Conservation (phyloP, 495 filamentous ascomycete genomes). For the Oidiodendron maius region DNA sequence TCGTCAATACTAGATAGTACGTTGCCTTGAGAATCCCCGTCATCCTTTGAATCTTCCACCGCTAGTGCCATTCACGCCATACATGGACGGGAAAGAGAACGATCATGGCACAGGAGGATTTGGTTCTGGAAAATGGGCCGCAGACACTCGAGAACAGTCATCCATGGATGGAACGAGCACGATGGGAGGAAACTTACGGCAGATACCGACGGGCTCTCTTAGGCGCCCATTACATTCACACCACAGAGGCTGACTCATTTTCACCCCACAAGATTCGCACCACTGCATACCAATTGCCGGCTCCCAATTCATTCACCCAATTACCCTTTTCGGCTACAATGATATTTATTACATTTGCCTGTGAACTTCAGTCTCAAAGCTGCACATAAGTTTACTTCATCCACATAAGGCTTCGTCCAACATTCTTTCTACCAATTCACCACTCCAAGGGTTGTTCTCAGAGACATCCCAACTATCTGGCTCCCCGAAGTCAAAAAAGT, state of each 20-base stretch:
- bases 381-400: too few relatives aligned
- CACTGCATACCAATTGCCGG: too few relatives aligned
- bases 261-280: too few relatives aligned
- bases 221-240: too few relatives aligned
- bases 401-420: neutral
- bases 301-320: too few relatives aligned
- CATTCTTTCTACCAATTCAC: neutral
- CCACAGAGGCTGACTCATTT: too few relatives aligned
- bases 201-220: neutral
- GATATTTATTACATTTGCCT: too few relatives aligned
- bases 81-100: neutral
- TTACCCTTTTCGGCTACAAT: too few relatives aligned
- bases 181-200: neutral
- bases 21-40: neutral
- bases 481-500: neutral
- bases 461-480: neutral
- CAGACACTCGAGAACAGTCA: neutral
- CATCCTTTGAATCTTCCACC: neutral
- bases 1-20: neutral
- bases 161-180: neutral
- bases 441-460: neutral
- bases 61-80: neutral
- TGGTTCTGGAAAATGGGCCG: neutral
- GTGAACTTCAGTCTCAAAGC: too few relatives aligned
- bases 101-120: neutral